Evolutionary conservation across 352 stramenopile genomes (phyloP).

Genomic region (Halophytophthora batemanensis): DNA sequence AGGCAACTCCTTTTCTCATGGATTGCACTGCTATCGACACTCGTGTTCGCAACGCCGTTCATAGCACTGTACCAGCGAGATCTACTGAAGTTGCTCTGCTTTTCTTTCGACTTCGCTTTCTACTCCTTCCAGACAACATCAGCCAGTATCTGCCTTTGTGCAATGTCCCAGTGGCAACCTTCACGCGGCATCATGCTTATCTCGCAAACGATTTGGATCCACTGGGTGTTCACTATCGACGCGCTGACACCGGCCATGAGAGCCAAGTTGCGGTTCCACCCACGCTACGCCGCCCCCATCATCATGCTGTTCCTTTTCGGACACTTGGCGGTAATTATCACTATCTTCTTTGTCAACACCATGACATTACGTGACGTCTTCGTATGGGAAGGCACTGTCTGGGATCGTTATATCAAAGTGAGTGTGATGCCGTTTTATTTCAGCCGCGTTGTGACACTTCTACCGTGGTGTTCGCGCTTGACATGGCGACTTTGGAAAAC

Average conservation of each 20-base stretch:
- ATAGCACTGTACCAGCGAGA: slow-evolving; percentile 14
- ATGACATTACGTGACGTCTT: slow-evolving; percentile 5
- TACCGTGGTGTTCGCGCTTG: slow-evolving; percentile 1
- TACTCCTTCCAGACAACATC: slow-evolving; percentile 16
- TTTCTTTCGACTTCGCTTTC: slow-evolving; percentile 39
- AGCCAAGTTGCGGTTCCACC: slow-evolving; percentile 21
- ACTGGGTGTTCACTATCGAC: slow-evolving; percentile 20
- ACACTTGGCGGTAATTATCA: slow-evolving; percentile 9
- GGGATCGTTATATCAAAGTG: background rate
- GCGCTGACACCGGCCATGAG: slow-evolving; percentile 20
- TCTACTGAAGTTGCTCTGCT: slow-evolving; percentile 16
- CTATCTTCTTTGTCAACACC: slow-evolving; percentile 11
- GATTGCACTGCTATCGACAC: slow-evolving; percentile 2
- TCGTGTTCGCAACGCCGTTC: slow-evolving; percentile 9
- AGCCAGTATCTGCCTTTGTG: slow-evolving; percentile 20
- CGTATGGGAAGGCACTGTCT: no score
- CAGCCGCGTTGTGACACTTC: slow-evolving; percentile 16
- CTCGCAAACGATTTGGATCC: slow-evolving; percentile 6
- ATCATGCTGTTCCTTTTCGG: slow-evolving; percentile 8
- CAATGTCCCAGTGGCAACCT: slow-evolving; percentile 8
- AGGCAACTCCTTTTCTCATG: background rate
- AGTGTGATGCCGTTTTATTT: slow-evolving; percentile 18
- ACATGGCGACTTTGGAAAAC: background rate
- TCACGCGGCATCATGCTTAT: slow-evolving; percentile 2
- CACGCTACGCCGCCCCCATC: slow-evolving; percentile 7